Percentiles rank a stretch among this genome's conserved stretches.
Conservation (phyloP, 1,284 basidiomycete species). For the Kwoniella shivajii region DNA sequence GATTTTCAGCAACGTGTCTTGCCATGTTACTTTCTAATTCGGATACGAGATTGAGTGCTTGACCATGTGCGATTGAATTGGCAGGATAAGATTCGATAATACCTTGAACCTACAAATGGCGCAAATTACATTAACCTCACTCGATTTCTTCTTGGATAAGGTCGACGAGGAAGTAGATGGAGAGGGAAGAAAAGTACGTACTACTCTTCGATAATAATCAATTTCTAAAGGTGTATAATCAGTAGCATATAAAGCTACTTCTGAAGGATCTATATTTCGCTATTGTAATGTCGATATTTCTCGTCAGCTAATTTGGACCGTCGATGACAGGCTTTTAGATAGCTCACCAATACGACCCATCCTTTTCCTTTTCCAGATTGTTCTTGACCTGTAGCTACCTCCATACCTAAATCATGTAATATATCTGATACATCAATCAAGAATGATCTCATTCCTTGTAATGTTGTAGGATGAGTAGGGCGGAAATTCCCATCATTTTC, state of each 20-base stretch:
- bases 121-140: neutral
- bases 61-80: constrained; percentile 43
- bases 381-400: constrained; percentile 31
- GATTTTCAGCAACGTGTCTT: constrained; percentile 30
- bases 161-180: no score
- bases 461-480: constrained; percentile 25
- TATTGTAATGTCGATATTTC: constrained; percentile 6
- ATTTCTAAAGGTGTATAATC: constrained; percentile 48
- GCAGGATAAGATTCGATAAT: constrained; percentile 49
- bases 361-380: constrained; percentile 33
- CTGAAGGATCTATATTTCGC: constrained; percentile 40
- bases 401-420: constrained; percentile 41
- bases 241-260: constrained; percentile 38
- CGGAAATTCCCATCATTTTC: constrained; percentile 29
- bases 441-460: constrained; percentile 34
- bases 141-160: neutral
- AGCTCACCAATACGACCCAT: constrained; percentile 40
- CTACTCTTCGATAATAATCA: constrained; percentile 43
- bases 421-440: constrained; percentile 34
- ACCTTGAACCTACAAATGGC: constrained; percentile 26
- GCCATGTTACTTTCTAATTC: constrained; percentile 30
- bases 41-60: constrained; percentile 27
- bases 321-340: no score
- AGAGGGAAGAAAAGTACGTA: constrained; percentile 17
- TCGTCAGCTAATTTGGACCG: neutral